These are phyloP conservation scores for Tetracladium marchalianum DNA, from an alignment of 495 filamentous ascomycete species.

Conservation along the genomic window DNA sequence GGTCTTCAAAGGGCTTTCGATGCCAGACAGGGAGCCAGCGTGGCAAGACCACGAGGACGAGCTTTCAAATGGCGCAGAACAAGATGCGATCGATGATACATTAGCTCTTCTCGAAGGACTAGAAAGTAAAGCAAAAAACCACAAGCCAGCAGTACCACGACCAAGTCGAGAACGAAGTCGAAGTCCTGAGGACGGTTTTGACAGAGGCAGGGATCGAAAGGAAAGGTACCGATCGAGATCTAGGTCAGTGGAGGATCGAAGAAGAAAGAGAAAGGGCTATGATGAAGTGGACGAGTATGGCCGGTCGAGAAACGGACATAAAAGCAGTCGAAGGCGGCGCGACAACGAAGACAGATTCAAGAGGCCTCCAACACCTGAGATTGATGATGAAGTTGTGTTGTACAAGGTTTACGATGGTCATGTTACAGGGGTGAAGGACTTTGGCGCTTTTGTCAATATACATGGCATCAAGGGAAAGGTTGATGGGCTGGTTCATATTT, in stretches of 20 bases:
- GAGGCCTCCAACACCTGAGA: constrained; percentile 62
- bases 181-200: constrained; percentile 57
- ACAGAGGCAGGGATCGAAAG: constrained; percentile 20
- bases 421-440: constrained; percentile 88
- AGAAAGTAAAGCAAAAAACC: constrained; percentile 51
- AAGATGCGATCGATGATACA: constrained; percentile 81
- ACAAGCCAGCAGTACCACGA: constrained; percentile 25
- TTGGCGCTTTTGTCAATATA: constrained; percentile 93
- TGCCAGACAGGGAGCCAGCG: constrained; percentile 66
- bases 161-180: constrained; percentile 57
- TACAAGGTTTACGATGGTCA: constrained; percentile 87
- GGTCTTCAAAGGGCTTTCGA: constrained; percentile 79
- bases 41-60: constrained; percentile 43
- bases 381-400: constrained; percentile 71
- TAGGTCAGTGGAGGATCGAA: constrained; percentile 34
- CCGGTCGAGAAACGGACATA: constrained; percentile 31
- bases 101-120: constrained; percentile 83
- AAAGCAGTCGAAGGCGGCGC: constrained; percentile 34
- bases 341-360: constrained; percentile 57
- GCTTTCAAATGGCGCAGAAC: constrained; percentile 10
- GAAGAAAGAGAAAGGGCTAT: constrained; percentile 33
- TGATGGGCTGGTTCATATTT: constrained; percentile 93
- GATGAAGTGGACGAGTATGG: constrained; percentile 58
- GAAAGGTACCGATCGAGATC: constrained; percentile 31
- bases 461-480: constrained; percentile 77